Percentiles rank a stretch among this genome's conserved stretches.
These are phyloP conservation scores for Ophidiomyces ophidiicola DNA, from an alignment of 2,329 filamentous ascomycete species.

Conservation along the genomic window DNA sequence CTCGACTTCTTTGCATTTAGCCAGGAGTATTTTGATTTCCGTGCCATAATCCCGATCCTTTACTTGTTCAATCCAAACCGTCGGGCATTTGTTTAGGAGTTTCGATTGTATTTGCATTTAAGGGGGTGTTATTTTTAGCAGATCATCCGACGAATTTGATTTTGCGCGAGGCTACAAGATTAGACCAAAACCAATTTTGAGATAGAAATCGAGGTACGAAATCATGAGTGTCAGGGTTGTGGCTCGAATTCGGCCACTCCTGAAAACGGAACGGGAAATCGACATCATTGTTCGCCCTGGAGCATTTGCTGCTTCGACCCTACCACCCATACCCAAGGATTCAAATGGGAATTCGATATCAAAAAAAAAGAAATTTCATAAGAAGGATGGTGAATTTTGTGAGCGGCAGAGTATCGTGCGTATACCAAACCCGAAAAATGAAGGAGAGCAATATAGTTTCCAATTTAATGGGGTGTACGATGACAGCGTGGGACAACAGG, in stretches of 20 bases:
- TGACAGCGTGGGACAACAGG: constrained; percentile 64
- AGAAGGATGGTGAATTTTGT: constrained; percentile 27
- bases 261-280: constrained; percentile 72
- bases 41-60: too few species aligned
- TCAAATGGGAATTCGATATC: background rate
- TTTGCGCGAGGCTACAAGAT: background rate
- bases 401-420: constrained; percentile 58
- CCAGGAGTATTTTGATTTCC: too few species aligned
- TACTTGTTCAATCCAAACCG: too few species aligned
- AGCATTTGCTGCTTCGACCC: constrained; percentile 21
- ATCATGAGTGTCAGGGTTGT: constrained; percentile 61
- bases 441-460: constrained; percentile 81
- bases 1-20: too few species aligned
- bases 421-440: constrained; percentile 91
- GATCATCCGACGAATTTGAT: background rate
- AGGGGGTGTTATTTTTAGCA: too few species aligned
- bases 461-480: constrained; percentile 91
- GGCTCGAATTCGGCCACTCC: constrained; percentile 75
- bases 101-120: too few species aligned
- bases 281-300: constrained; percentile 72
- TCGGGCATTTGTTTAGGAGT: too few species aligned
- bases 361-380: constrained; percentile 5
- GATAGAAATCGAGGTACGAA: too few species aligned
- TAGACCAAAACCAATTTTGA: background rate
- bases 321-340: background rate